Percentiles rank a stretch among this genome's conserved stretches.
These are phyloP conservation scores for Draba incana DNA, from an alignment of 345 rosid genomes.

Conservation along the genomic window DNA sequence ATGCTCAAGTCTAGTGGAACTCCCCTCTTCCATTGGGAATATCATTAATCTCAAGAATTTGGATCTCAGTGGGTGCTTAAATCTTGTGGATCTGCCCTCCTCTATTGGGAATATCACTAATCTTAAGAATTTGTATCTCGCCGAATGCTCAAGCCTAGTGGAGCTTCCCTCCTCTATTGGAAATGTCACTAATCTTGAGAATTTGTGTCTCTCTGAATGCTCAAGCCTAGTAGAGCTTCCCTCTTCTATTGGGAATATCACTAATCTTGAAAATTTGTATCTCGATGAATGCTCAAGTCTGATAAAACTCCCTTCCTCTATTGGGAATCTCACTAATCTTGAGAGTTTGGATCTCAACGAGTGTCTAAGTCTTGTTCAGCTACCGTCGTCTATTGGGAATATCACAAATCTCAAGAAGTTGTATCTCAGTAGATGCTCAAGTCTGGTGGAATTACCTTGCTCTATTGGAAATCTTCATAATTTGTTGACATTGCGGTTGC, in stretches of 20 bases:
- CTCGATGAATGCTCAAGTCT: background rate
- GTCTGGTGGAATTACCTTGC: background rate
- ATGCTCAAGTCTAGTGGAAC: no score
- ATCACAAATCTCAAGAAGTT: background rate
- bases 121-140: no score
- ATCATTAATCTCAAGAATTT: no score
- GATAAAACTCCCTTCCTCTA: background rate
- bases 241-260: background rate
- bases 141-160: no score
- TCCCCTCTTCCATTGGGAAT: no score
- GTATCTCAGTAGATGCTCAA: background rate
- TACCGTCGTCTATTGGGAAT: background rate
- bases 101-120: no score
- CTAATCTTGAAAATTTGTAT: background rate
- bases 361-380: background rate
- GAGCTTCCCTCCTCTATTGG: background rate
- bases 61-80: no score
- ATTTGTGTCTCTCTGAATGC: background rate
- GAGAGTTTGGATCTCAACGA: background rate
- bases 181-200: background rate
- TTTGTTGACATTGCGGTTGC: background rate
- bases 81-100: no score
- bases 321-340: background rate
- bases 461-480: constrained; percentile 7
- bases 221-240: background rate